These are phyloP conservation scores for Plasmodium gonderi DNA, from an alignment of 169 alveolate species.

Conservation along the genomic window DNA sequence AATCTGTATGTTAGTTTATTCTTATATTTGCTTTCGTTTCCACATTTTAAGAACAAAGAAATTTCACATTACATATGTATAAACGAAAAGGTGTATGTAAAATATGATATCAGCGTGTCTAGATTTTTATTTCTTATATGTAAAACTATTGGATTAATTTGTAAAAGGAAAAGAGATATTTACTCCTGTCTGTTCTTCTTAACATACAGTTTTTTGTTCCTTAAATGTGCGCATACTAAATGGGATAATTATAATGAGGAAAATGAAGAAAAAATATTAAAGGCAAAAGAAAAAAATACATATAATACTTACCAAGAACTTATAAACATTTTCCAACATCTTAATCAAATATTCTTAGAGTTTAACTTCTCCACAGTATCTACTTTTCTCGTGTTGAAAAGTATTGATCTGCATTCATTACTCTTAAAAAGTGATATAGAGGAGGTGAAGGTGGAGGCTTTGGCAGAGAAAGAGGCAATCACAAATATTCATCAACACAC, in stretches of 20 bases:
- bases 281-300: neutral
- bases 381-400: constrained; percentile 8
- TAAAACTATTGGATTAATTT: constrained; percentile 10
- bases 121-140: constrained; percentile 32
- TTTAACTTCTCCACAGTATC: constrained; percentile 28
- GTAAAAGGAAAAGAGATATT: constrained; percentile 26
- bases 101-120: constrained; percentile 24
- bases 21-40: constrained; percentile 20
- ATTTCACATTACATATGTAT: constrained; percentile 15
- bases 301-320: neutral
- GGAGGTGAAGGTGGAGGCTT: neutral
- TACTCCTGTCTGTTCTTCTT: constrained; percentile 36
- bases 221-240: neutral
- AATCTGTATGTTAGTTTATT: constrained; percentile 31
- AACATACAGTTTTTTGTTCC: constrained; percentile 43
- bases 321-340: constrained; percentile 18
- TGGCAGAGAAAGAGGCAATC: neutral
- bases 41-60: constrained; percentile 30
- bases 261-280: neutral
- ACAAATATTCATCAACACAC: neutral
- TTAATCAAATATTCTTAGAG: constrained; percentile 43
- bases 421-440: constrained; percentile 20
- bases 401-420: constrained; percentile 35
- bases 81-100: constrained; percentile 3
- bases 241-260: neutral